These are phyloP conservation scores for Lentinus tigrinus DNA, from an alignment of 768 basidiomycete genomes.

Conservation along the genomic window DNA sequence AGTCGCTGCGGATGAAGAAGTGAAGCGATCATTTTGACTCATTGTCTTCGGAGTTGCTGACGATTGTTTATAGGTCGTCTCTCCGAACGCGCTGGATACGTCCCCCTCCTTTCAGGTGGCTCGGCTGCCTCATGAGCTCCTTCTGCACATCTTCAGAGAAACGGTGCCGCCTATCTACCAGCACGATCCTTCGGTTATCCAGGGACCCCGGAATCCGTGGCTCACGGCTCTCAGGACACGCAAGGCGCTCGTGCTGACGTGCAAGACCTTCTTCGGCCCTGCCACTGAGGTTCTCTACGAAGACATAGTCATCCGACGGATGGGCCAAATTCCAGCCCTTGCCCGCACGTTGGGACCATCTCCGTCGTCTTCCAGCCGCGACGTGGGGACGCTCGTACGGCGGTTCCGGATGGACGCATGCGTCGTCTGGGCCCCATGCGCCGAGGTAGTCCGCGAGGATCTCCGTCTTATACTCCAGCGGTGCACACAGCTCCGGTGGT, in stretches of 20 bases:
- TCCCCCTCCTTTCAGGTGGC: not conserved
- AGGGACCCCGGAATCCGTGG: slow-evolving; percentile 3
- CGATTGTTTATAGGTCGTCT: no score
- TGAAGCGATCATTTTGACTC: no score
- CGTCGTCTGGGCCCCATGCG: slow-evolving; percentile 2
- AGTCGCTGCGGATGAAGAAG: not conserved
- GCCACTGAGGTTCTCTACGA: slow-evolving; percentile 8
- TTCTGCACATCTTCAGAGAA: slow-evolving; percentile 2
- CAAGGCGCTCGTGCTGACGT: not conserved
- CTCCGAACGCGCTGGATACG: no score
- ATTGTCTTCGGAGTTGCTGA: no score
- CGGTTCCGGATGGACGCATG: slow-evolving; percentile 1
- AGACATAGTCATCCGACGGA: slow-evolving; percentile 13
- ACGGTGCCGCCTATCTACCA: not conserved
- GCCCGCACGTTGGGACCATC: slow-evolving; percentile 7
- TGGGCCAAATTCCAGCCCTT: slow-evolving; percentile 11
- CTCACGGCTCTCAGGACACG: not conserved
- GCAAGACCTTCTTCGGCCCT: slow-evolving; percentile 7
- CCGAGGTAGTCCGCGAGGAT: not conserved
- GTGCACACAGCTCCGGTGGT: slow-evolving; percentile 2
- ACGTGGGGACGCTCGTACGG: not conserved
- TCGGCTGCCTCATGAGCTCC: not conserved
- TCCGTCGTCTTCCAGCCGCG: not conserved
- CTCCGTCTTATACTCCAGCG: not conserved
- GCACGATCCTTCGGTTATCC: slow-evolving; percentile 3